Base-by-base conservation (phyloP, 257 asterid species). In the Petunia axillaris region DNA sequence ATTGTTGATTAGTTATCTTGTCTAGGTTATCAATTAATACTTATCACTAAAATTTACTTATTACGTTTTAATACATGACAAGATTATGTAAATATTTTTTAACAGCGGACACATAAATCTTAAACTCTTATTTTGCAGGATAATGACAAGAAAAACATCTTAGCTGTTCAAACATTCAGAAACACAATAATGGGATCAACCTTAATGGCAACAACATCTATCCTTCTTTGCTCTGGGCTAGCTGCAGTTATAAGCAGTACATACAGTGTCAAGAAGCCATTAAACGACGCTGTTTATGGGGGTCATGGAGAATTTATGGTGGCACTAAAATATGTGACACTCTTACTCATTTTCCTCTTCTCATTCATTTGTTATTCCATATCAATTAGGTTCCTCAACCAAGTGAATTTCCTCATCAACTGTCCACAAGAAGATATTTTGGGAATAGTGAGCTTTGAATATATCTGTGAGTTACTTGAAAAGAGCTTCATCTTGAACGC, bases 171-270 rank as follows among this genome's bases (percentile, higher is more conserved):
- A 76, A 93, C 98, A 1, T 89, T 95, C 3, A 86, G 98, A 1
- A 95, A 95, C 88, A 89, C 94, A 54, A 95, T 95, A 64, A 95
- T 95, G 98, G 97, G 98, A 38, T 89, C 94, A 16, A 95, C 97
- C 2, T 82, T 95, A 11, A 95, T 95, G 98, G 98, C 98, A 59
- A 95, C 98, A 7, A 91, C 97, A 8, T 93, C 98, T 4, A 89
- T 95, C 81, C 97, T 95, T 53, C 91, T 95, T 55, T 87, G 89
- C 80, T 85, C 88, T 8, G 98, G 98, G 40, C 87, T 95, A 0
- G 98, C 98, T 5, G 98, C 98, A 1, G 93, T 95, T 65, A 88
- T 95, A 62, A 95, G 98, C 89, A 95, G 98, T 84, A 93, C 97
- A 0, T 95, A 95, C 83, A 95, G 92, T 87, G 84, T 95, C 14